phyloP scores from a whole-genome alignment of 2,329 filamentous ascomycete genomes.

The Chaetothyriales sp. region DNA sequence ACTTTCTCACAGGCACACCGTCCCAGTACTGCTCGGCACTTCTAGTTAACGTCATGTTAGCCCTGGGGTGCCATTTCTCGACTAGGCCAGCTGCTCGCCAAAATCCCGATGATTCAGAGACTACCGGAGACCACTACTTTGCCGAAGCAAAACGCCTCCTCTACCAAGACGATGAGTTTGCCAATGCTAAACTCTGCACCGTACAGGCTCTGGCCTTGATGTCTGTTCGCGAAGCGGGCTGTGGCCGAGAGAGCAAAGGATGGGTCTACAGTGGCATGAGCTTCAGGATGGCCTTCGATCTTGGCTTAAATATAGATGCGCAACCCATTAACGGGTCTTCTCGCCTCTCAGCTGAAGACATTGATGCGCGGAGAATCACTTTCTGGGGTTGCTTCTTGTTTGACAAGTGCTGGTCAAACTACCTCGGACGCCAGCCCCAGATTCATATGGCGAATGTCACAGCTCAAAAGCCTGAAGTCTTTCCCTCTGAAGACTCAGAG shows the following conservation, averaged over 20 bases:
- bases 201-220: constrained; percentile 89
- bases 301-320: constrained; percentile 78
- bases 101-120: constrained; percentile 59
- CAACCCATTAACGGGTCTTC: constrained; percentile 49
- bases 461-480: constrained; percentile 79
- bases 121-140: constrained; percentile 93
- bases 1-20: constrained; percentile 59
- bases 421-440: constrained; percentile 81
- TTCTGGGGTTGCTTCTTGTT: constrained; percentile 99
- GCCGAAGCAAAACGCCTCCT: constrained; percentile 82
- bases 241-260: constrained; percentile 82
- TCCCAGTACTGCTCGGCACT: constrained; percentile 76
- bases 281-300: constrained; percentile 91
- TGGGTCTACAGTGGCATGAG: constrained; percentile 99
- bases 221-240: constrained; percentile 92
- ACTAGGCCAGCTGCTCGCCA: constrained; percentile 58
- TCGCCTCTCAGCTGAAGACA: constrained; percentile 61
- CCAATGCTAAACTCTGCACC: constrained; percentile 73
- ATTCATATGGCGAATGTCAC: constrained; percentile 66
- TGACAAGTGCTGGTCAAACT: constrained; percentile 98
- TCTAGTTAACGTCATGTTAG: constrained; percentile 85
- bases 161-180: constrained; percentile 83
- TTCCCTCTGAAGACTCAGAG: constrained; percentile 74
- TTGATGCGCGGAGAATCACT: constrained; percentile 78
- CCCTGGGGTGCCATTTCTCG: constrained; percentile 87